A percentile compares a stretch with the other conserved stretches of the same genome.
phyloP scores from a whole-genome alignment of 169 alveolate species.

The Plasmodium ovale region DNA sequence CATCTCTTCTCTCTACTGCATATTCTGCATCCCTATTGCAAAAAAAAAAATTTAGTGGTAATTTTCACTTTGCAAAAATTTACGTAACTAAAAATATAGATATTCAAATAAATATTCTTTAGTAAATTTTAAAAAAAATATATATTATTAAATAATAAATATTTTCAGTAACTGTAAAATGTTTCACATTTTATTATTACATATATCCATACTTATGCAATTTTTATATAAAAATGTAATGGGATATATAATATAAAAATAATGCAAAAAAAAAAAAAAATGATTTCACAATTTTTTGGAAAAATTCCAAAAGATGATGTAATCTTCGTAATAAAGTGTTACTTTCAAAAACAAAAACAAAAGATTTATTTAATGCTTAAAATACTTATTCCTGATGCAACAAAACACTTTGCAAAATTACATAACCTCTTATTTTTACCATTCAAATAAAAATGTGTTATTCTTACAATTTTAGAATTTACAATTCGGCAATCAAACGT shows the following conservation, averaged over 20 bases:
- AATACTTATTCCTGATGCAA: conserved; percentile 6
- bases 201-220: conserved; percentile 17
- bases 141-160: conserved; percentile 6
- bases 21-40: conserved; percentile 83
- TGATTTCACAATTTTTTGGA: conserved; percentile 12
- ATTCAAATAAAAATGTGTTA: conserved; percentile 10
- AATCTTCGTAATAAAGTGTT: neutral
- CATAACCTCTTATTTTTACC: conserved; percentile 21
- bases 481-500: conserved; percentile 2
- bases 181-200: conserved; percentile 23
- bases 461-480: neutral
- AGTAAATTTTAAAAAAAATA: neutral
- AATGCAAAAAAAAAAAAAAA: neutral
- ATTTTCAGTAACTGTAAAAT: conserved; percentile 3
- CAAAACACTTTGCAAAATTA: neutral
- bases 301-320: conserved; percentile 15
- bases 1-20: conserved; percentile 84
- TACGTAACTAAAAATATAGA: conserved; percentile 2
- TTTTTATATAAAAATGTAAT: conserved; percentile 5
- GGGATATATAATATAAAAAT: no score
- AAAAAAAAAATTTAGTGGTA: neutral
- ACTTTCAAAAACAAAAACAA: conserved; percentile 9
- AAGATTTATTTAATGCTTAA: conserved; percentile 14
- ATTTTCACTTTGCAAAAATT: conserved; percentile 31
- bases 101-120: conserved; percentile 4